Evolutionary conservation across 177 flowering plant genomes (phyloP), one percentile per base, ranked within the genome.

Genomic region (Tripterygium wilfordii): DNA sequence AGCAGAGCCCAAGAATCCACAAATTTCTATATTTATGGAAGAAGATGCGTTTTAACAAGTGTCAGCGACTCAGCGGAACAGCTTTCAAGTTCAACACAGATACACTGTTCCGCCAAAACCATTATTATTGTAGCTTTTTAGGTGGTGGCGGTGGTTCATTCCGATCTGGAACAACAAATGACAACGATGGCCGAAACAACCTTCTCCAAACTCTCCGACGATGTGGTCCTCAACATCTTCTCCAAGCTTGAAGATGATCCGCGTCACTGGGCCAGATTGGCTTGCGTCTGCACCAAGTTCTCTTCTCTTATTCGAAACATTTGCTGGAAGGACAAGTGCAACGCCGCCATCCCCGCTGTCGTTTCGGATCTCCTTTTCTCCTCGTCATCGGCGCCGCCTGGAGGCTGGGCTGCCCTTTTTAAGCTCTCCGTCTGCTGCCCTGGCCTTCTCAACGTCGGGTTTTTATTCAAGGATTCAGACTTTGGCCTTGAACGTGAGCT

Each of bases 401-500:
- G 78, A 13, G 79, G 73, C 15, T 86, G 94, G 88, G 53, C 81
- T 0, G 29, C 91, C 24, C 84, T 92, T 13, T 69, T 72, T 67
- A 92, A 92, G 72, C 77, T 92, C 51, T 55, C 81, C 38, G 75
- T 88, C 51, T 88, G 94, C 76, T 92, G 98, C 59, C 98, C 98
- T 0, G 98, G 98, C 16, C 80, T 84, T 53, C 74, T 68, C 56
- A 91, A 69, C 61, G 49, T 96, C 41, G 98, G 98, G 38, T 68
- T 89, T 46, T 84, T 88, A 40, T 57, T 88, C 2, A 91, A 86
- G 24, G 69, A 82, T 64, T 92, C 94, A 3, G 96, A 88, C 55
- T 92, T 88, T 43, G 96, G 98, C 8, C 86, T 92, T 45, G 83
- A 81, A 22, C 82, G 95, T 23, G 98, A 85, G 39, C 74, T 91